Conservation (phyloP, 164 flowering plant genomes). For the Liriodendron chinense region DNA sequence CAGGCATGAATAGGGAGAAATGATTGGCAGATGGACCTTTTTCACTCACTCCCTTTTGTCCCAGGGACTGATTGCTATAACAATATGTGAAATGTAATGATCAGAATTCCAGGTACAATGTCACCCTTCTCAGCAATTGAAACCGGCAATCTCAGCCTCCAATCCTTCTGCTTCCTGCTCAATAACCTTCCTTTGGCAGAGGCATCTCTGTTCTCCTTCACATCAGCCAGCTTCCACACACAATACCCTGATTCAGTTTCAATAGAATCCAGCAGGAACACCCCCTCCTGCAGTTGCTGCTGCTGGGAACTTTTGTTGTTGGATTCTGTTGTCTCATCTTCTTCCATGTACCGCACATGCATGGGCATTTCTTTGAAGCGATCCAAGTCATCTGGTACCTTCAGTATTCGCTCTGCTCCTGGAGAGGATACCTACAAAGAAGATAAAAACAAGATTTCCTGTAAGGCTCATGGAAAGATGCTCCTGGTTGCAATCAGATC, state of each 20-base stretch:
- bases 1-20: background rate
- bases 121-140: slow-evolving; percentile 43
- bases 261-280: slow-evolving; percentile 64
- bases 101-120: slow-evolving; percentile 45
- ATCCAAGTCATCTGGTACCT: slow-evolving; percentile 73
- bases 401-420: slow-evolving; percentile 82
- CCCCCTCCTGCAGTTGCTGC: slow-evolving; percentile 27
- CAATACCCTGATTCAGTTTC: slow-evolving; percentile 53
- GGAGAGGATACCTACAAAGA: slow-evolving; percentile 81
- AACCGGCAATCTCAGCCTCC: slow-evolving; percentile 67
- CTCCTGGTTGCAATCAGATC: background rate
- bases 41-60: background rate
- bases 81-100: background rate
- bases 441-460: background rate
- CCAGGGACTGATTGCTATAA: background rate
- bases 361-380: slow-evolving; percentile 81
- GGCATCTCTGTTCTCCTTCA: slow-evolving; percentile 70
- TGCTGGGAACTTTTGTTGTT: background rate
- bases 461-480: background rate
- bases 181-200: slow-evolving; percentile 72
- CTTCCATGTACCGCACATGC: slow-evolving; percentile 59
- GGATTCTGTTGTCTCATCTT: slow-evolving; percentile 5
- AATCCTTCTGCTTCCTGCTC: slow-evolving; percentile 75
- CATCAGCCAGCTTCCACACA: slow-evolving; percentile 87
- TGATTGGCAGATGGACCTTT: background rate